Percentiles rank a stretch among this genome's conserved stretches.
These are phyloP conservation scores for Amanita exitialis DNA, from an alignment of 768 basidiomycete species.

Conservation along the genomic window DNA sequence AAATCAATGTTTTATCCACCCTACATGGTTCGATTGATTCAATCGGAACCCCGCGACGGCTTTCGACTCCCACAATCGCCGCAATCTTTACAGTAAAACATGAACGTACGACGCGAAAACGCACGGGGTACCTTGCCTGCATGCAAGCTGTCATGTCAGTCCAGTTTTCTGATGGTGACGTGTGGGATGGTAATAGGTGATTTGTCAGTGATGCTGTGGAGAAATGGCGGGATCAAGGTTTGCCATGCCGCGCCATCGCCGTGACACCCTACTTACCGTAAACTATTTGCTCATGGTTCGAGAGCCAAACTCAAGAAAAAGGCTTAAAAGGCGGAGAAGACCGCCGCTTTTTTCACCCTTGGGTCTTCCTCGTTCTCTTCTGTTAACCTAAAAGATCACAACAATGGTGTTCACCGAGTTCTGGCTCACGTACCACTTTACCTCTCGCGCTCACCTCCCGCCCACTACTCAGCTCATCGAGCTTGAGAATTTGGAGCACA, in stretches of 20 bases:
- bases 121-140: no score
- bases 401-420: conserved; percentile 22
- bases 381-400: background rate
- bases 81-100: no score
- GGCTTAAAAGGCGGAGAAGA: background rate
- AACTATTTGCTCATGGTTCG: background rate
- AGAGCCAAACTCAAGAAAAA: background rate
- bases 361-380: background rate
- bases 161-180: background rate
- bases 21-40: background rate
- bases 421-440: conserved; percentile 39
- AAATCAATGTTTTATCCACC: background rate
- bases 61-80: no score
- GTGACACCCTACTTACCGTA: background rate
- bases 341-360: background rate
- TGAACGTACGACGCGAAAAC: no score
- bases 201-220: no score
- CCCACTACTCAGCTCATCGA: conserved; percentile 37
- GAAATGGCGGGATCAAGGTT: background rate
- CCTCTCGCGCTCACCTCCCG: conserved; percentile 30
- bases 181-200: background rate
- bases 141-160: no score
- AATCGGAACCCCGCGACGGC: no score
- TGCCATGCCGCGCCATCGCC: background rate
- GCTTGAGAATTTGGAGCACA: conserved; percentile 29